Evolutionary conservation across 2,329 filamentous ascomycete genomes (phyloP).

Genomic region (Aspergillus sp.): DNA sequence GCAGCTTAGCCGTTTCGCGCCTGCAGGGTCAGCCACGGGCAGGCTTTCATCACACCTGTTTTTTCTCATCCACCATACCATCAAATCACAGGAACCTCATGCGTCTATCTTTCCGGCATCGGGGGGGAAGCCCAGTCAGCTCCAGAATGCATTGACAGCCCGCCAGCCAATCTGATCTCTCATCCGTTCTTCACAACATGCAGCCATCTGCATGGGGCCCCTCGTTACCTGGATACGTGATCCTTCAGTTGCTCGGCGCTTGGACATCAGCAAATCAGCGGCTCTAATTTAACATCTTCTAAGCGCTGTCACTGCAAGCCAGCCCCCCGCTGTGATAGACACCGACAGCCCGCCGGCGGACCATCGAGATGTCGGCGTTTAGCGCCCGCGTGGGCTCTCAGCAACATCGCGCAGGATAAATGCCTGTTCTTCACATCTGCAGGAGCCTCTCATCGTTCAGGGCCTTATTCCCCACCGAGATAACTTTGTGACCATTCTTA

Average conservation of each 20-base stretch:
- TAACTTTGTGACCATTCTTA: constrained; percentile 9
- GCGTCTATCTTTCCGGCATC: not conserved
- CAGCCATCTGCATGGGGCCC: not conserved
- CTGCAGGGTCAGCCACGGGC: not conserved
- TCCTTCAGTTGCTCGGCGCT: constrained; percentile 11
- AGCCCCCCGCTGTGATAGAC: constrained; percentile 15
- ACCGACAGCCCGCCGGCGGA: constrained; percentile 22
- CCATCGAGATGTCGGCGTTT: constrained; percentile 19
- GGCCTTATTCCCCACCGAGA: constrained; percentile 20
- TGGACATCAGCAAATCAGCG: constrained; percentile 12
- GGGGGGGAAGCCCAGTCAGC: not conserved
- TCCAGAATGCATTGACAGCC: not conserved
- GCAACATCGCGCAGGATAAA: constrained; percentile 14
- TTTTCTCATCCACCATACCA: not conserved
- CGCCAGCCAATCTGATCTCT: not conserved
- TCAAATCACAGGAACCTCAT: not conserved
- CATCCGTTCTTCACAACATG: not conserved
- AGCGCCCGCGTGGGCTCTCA: constrained; percentile 27
- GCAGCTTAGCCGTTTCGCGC: not conserved
- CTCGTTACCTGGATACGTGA: not conserved
- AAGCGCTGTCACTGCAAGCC: constrained; percentile 19
- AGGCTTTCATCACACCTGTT: not conserved
- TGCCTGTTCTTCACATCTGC: constrained; percentile 21
- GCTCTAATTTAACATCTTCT: not conserved
- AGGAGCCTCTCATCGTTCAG: constrained; percentile 23